Percentiles rank a stretch among this genome's conserved stretches.
These are phyloP conservation scores for Amanita fuliginea DNA, from an alignment of 768 basidiomycete genomes.

Conservation along the genomic window DNA sequence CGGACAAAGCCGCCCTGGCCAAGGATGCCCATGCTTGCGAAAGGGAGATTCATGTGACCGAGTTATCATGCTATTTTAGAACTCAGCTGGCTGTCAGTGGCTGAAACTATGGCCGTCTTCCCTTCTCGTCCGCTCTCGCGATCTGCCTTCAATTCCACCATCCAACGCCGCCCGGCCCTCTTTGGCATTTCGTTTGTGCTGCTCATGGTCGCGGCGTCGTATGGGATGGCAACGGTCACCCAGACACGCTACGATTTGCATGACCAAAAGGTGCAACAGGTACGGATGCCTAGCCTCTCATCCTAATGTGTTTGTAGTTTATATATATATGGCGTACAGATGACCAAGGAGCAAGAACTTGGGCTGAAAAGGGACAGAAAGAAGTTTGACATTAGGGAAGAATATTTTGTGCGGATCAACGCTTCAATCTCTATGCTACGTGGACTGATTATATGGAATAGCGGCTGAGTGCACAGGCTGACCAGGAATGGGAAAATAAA, in stretches of 20 bases:
- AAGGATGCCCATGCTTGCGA: too few species aligned
- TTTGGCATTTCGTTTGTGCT: slow-evolving; percentile 86
- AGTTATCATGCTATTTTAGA: too few species aligned
- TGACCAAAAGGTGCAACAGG: slow-evolving; percentile 66
- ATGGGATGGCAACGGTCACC: slow-evolving; percentile 72
- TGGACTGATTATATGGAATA: slow-evolving; percentile 13
- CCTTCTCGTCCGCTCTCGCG: slow-evolving; percentile 33
- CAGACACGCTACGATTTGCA: slow-evolving; percentile 89
- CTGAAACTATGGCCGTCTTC: slow-evolving; percentile 53
- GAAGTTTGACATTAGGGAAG: slow-evolving; percentile 88
- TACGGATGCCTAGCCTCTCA: slow-evolving; percentile 13
- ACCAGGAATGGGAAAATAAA: slow-evolving; percentile 80
- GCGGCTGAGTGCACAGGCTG: slow-evolving; percentile 53
- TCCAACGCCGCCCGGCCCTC: slow-evolving; percentile 52
- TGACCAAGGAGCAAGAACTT: slow-evolving; percentile 72
- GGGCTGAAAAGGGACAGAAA: slow-evolving; percentile 58
- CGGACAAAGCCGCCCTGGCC: too few species aligned
- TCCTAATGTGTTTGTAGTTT: too few species aligned
- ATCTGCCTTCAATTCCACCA: slow-evolving; percentile 25
- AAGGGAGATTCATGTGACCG: too few species aligned
- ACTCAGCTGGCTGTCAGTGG: too few species aligned
- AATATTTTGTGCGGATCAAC: slow-evolving; percentile 75
- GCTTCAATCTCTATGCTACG: not conserved
- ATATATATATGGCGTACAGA: slow-evolving; percentile 18
- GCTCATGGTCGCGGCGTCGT: slow-evolving; percentile 80